Evolutionary conservation across 2,329 filamentous ascomycete genomes (phyloP), one percentile per base, ranked within the genome.

Genomic region (Epicoccum sorghinum): DNA sequence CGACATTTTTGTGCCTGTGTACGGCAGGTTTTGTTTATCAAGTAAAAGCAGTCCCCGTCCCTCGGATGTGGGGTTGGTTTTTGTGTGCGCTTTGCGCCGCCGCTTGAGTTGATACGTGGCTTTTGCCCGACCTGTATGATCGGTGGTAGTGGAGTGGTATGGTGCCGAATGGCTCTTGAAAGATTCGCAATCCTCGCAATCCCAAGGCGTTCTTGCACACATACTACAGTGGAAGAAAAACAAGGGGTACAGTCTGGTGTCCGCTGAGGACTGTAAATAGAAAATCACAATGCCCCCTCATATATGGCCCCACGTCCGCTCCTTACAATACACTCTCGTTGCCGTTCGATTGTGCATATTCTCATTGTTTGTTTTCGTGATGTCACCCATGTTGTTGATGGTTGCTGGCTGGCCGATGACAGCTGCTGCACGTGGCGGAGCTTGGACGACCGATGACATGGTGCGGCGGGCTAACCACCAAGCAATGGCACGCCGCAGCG

Each of bases 31-130:
- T 55, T 55, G 47, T 49, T 55, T 50, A 46, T 38, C 42, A 18
- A 42, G 52, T 55, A 64, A 66, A 70, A 71, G 68, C 45, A 57
- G 71, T 74, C 71, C 72, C 70, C 71, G 69, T 75, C 71, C 67
- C 61, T 46, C 58, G 69, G 72, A 75, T 73, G 69, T 52, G 70
- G 72, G 72, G 72, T 72, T 75, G 72, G 72, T 71, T 71, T 33
- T 69, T 62, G 68, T 64, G 62, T 63, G 56, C 51, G 58, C 58
- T 65, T 57, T 61, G 66, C 66, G 66, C 66, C 66, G 67, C 65
- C 65, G 62, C 55, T 61, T 59, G 66, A 67, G 65, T 67, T 60
- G 69, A 71, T 71, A 63, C 61, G 68, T 64, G 66, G 65, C 64
- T 63, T 66, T 67, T 64, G 64, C 65, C 67, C 65, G 64, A 60